Base-by-base conservation (phyloP, 139 green algal genomes). In the Pedinophyceae sp. region DNA sequence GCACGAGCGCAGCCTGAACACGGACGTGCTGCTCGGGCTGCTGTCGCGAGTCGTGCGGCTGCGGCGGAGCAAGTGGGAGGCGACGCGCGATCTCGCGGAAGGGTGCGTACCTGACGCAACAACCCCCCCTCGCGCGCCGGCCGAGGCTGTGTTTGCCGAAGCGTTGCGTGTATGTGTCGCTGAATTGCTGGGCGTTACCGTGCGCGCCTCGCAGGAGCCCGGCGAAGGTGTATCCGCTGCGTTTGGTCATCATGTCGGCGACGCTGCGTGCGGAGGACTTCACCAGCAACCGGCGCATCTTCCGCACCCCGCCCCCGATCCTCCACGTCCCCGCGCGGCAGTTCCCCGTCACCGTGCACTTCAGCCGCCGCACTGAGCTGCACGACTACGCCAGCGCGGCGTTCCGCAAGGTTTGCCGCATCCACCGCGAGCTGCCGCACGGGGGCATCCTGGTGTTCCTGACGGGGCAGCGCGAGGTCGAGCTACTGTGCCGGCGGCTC, bases 231-330 rank as follows among this genome's bases (percentile, higher is more conserved):
- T 53, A 65, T n/a, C 85, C 88, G 0, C 74, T 97, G 6, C 92
- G 93, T 71, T 72, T 97, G 17, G 76, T 97, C 58, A 87, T 97
- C 67, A 97, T 97, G 89, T 91, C 77, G 34, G 89, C 89, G 50
- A 97, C 89, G 1, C 70, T 96, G 47, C 61, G 82, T 3, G 75
- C 78, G 1, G 60, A 73, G 23, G 83, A 94, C 65, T 94, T 96
- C 63, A 69, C 75, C 0, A 72, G 49, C 27, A 94, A 95, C 67
- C 23, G 22, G 38, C 61, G 70, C 0, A 71, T 96, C 23, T 94
- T 93, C 60, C 51, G 69, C 1, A 28, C 10, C 13, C 61, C 83
- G 10, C 81, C 86, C 24, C 89, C 87, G 0, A 49, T 93, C 17
- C 66, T 91, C 13, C 54, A 60, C 16, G 71, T 87, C 3, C 76